A percentile compares a stretch with the other conserved stretches of the same genome.
These are phyloP conservation scores for Arxiozyma slooffiae DNA, from an alignment of 1,139 yeast species.

Conservation along the genomic window DNA sequence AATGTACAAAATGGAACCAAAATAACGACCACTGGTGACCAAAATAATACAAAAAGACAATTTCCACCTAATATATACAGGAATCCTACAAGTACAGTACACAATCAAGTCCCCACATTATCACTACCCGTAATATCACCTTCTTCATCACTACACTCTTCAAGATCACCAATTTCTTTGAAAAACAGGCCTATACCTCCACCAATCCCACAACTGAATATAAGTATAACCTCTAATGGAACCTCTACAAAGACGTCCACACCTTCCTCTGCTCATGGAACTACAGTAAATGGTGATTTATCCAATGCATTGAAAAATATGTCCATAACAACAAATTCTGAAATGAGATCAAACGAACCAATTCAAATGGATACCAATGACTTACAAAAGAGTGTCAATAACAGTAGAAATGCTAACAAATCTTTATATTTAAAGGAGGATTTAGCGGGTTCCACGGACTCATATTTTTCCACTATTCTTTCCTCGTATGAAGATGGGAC, in stretches of 20 bases:
- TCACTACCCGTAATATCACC: constrained; percentile 1
- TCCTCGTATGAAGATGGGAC: constrained; percentile 18
- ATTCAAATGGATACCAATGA: neutral
- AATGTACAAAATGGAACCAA: constrained; percentile 3
- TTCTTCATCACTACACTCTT: constrained; percentile 1
- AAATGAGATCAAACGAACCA: neutral
- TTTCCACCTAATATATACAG: neutral
- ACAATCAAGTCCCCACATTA: neutral
- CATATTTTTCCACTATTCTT: constrained; percentile 19
- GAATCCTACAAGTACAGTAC: constrained; percentile 1
- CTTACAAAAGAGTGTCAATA: neutral
- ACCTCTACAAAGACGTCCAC: neutral
- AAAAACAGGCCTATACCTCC: constrained; percentile 27
- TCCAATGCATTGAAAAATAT: constrained; percentile 7
- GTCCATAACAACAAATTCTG: constrained; percentile 1
- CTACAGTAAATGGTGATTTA: constrained; percentile 6
- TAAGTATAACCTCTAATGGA: constrained; percentile 3
- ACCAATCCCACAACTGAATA: constrained; percentile 16
- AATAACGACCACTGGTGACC: neutral
- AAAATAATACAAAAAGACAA: constrained; percentile 4
- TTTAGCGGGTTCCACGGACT: constrained; percentile 14
- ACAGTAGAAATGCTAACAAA: neutral
- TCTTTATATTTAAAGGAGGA: constrained; percentile 2
- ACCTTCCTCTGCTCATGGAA: neutral
- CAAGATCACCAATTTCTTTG: constrained; percentile 4